These are phyloP conservation scores for Andrographis paniculata DNA, from an alignment of 305 asterid genomes.

Conservation along the genomic window DNA sequence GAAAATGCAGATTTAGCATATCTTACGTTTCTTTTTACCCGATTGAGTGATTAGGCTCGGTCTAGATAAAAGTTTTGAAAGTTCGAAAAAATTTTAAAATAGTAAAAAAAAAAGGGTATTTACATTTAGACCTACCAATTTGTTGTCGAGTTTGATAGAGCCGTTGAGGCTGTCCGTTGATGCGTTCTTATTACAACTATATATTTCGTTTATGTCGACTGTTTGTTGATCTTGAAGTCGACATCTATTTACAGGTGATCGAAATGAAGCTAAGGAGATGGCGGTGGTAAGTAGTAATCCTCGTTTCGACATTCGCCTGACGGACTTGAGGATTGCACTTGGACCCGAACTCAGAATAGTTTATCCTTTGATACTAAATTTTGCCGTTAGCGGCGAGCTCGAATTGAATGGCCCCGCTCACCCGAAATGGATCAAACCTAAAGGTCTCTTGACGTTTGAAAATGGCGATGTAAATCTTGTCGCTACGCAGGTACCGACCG, in stretches of 20 bases:
- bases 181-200: neutral
- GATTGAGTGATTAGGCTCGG: no score
- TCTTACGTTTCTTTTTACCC: no score
- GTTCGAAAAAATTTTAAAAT: no score
- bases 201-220: neutral
- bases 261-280: constrained; percentile 65
- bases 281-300: constrained; percentile 72
- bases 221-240: constrained; percentile 4
- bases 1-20: no score
- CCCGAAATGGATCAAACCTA: constrained; percentile 91
- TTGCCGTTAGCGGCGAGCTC: constrained; percentile 96
- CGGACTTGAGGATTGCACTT: constrained; percentile 73
- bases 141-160: no score
- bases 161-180: no score
- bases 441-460: constrained; percentile 79
- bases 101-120: no score
- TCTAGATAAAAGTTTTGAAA: no score
- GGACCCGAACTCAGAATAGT: constrained; percentile 93
- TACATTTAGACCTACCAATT: no score
- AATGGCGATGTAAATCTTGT: constrained; percentile 98
- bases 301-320: constrained; percentile 71
- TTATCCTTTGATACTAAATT: constrained; percentile 94
- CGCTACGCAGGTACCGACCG: constrained; percentile 75
- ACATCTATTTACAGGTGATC: constrained; percentile 45
- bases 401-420: constrained; percentile 95